phyloP scores from a whole-genome alignment of 2,329 filamentous ascomycete species.

The Pochonia chlamydosporia region DNA sequence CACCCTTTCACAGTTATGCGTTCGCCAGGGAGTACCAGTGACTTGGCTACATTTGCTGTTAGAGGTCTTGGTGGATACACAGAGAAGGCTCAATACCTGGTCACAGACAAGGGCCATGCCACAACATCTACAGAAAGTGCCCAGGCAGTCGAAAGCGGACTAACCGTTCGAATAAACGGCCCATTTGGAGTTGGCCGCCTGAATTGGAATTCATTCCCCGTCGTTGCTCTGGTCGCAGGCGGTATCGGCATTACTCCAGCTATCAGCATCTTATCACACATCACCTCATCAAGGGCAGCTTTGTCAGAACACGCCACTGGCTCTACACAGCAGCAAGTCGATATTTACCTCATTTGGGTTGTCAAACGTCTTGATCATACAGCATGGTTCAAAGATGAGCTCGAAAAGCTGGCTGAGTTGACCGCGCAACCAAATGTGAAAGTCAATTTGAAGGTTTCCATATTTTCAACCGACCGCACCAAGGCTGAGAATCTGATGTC shows the following conservation, averaged over 20 bases:
- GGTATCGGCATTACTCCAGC: slow-evolving; percentile 19
- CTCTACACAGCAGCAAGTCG: too few relatives aligned
- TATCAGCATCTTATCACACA: slow-evolving; percentile 16
- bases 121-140: too few relatives aligned
- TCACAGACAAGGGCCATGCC: background rate
- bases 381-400: background rate
- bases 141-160: background rate
- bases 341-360: background rate
- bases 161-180: slow-evolving; percentile 14
- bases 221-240: slow-evolving; percentile 16
- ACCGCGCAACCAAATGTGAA: background rate
- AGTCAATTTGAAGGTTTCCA: background rate
- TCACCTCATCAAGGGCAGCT: too few relatives aligned
- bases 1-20: slow-evolving; percentile 20
- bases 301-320: too few relatives aligned
- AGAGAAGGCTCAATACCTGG: background rate
- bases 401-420: background rate
- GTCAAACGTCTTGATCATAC: background rate
- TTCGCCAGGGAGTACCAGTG: slow-evolving; percentile 5
- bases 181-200: slow-evolving; percentile 15
- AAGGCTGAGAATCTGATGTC: too few relatives aligned
- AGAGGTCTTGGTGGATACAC: slow-evolving; percentile 5
- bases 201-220: slow-evolving; percentile 13
- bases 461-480: background rate
- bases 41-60: slow-evolving; percentile 11